Evolutionary conservation across 2,329 filamentous ascomycete species (phyloP).

Genomic region (Epicoccum sorghinum): DNA sequence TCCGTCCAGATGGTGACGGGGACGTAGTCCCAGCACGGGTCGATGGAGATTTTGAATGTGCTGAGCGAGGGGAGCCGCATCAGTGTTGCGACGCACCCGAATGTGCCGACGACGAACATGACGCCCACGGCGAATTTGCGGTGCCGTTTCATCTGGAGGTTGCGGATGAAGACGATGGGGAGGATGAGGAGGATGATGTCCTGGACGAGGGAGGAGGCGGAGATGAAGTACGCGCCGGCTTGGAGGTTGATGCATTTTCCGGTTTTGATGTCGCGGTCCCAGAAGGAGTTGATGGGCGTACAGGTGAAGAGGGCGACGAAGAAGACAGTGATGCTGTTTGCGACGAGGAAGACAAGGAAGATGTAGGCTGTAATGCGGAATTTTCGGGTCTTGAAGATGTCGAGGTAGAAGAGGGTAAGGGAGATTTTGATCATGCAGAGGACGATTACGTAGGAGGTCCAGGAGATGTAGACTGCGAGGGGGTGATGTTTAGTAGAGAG

Average conservation of each 20-base stretch:
- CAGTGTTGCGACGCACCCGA: constrained; percentile 36
- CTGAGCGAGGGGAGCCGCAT: constrained; percentile 29
- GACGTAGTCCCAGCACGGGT: constrained; percentile 33
- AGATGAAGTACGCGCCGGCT: constrained; percentile 31
- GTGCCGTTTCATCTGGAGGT: constrained; percentile 29
- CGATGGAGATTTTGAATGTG: constrained; percentile 26
- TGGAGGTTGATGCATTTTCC: constrained; percentile 32
- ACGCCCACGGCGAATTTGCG: constrained; percentile 30
- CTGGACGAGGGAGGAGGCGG: constrained; percentile 29
- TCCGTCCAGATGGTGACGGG: constrained; percentile 31
- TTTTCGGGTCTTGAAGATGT: constrained; percentile 31
- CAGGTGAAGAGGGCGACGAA: constrained; percentile 32
- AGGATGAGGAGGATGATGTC: constrained; percentile 34
- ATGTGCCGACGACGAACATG: constrained; percentile 37
- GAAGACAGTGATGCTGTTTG: constrained; percentile 24
- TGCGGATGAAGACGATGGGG: constrained; percentile 29
- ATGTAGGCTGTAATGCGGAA: constrained; percentile 25
- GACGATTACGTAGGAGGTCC: constrained; percentile 27
- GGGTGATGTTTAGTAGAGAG: background rate
- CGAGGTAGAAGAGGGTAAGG: constrained; percentile 35
- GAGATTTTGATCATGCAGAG: constrained; percentile 36
- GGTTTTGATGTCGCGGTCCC: constrained; percentile 32
- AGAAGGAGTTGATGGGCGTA: constrained; percentile 31
- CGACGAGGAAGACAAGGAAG: constrained; percentile 23
- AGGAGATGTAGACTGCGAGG: constrained; percentile 17